These are phyloP conservation scores for Phyllosticta capitalensis DNA, from an alignment of 2,329 filamentous ascomycete species.

Conservation along the genomic window DNA sequence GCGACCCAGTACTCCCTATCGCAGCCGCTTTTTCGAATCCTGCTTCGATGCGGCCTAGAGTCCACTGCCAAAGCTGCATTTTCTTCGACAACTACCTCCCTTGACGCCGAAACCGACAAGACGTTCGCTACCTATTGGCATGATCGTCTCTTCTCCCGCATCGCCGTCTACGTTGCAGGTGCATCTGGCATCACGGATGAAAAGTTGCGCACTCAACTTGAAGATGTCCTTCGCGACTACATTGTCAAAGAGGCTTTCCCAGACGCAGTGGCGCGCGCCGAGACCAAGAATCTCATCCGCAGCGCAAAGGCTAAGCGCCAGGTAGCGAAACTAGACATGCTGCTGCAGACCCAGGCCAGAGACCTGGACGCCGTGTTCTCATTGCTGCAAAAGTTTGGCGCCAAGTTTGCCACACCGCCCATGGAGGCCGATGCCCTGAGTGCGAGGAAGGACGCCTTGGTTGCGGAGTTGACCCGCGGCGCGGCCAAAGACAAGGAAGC, in stretches of 20 bases:
- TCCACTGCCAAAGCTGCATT: conserved; percentile 2
- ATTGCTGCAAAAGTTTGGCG: conserved; percentile 24
- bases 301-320: conserved; percentile 25
- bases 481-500: conserved; percentile 28
- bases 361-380: conserved; percentile 2
- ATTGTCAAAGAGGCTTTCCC: conserved; percentile 25
- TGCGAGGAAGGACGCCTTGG: conserved; percentile 18
- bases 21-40: conserved; percentile 4
- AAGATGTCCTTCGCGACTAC: conserved; percentile 23
- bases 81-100: conserved; percentile 13
- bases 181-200: conserved; percentile 18
- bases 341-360: conserved; percentile 12
- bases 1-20: neutral
- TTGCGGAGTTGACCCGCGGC: conserved; percentile 24
- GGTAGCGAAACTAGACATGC: conserved; percentile 19
- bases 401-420: conserved; percentile 22
- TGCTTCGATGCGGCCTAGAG: conserved; percentile 4
- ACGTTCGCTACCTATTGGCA: conserved; percentile 25
- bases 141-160: conserved; percentile 21
- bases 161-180: conserved; percentile 20
- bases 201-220: conserved; percentile 26
- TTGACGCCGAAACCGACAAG: conserved; percentile 22
- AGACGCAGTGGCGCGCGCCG: conserved; percentile 22
- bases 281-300: conserved; percentile 21
- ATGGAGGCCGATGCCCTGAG: conserved; percentile 9